A percentile compares a stretch with the other conserved stretches of the same genome.
Conservation (phyloP, 495 filamentous ascomycete species). For the Neurospora sp. region DNA sequence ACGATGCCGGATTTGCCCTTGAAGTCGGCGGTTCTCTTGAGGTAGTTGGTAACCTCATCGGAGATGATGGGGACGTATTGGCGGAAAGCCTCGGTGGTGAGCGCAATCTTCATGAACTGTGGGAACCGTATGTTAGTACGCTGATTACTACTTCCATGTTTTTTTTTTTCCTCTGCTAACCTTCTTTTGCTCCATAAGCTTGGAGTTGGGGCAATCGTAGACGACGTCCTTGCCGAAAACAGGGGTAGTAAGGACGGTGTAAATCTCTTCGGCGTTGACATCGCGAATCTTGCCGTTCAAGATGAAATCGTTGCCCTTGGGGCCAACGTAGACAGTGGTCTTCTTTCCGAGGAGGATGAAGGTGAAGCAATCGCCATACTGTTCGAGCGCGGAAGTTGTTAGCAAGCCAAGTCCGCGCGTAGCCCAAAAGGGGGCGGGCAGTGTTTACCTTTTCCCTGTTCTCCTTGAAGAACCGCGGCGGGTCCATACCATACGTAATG, state of each 20-base stretch:
- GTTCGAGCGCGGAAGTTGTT: slow-evolving; percentile 1
- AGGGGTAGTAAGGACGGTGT: slow-evolving; percentile 70
- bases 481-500: slow-evolving; percentile 73
- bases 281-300: slow-evolving; percentile 77
- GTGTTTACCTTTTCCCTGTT: slow-evolving; percentile 50
- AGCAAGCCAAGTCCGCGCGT: background rate
- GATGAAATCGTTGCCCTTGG: slow-evolving; percentile 79
- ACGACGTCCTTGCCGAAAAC: slow-evolving; percentile 82
- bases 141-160: background rate
- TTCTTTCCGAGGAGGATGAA: slow-evolving; percentile 71
- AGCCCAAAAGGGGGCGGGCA: too few relatives aligned
- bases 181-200: slow-evolving; percentile 42
- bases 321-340: slow-evolving; percentile 66
- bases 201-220: slow-evolving; percentile 80
- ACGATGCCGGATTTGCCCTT: slow-evolving; percentile 54
- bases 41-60: slow-evolving; percentile 60
- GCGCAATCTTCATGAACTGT: slow-evolving; percentile 78
- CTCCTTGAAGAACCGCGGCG: slow-evolving; percentile 65
- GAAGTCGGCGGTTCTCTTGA: slow-evolving; percentile 56
- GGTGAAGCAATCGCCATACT: slow-evolving; percentile 50
- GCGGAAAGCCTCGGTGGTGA: slow-evolving; percentile 65
- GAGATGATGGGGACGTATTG: slow-evolving; percentile 71
- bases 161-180: slow-evolving; percentile 6
- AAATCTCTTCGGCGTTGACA: slow-evolving; percentile 74
- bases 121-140: background rate